Evolutionary conservation across 108 stramenopile genomes (phyloP), one percentile per base, ranked within the genome.

Genomic region (Parmales sp.): DNA sequence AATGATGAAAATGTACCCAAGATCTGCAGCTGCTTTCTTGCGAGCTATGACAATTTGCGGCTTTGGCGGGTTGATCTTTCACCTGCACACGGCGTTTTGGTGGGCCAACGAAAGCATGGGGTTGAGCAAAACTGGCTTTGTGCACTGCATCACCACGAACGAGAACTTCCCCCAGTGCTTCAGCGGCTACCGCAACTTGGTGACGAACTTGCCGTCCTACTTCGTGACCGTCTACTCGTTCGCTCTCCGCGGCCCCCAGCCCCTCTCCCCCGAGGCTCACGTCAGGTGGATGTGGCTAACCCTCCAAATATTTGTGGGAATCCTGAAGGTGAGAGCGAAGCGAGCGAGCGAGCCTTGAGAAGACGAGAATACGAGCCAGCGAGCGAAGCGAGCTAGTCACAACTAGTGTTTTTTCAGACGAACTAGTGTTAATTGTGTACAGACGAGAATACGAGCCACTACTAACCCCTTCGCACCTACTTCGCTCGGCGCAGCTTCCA

Each of bases 41-140:
- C 54, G 54, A 3, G 54, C 54, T 34, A 60, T 60, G 54, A 13
- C 26, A 3, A 60, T 60, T 34, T 60, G 29, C 31, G 54, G 54
- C 54, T 60, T 60, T 34, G 54, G 54, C 8, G 3, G 28, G 31
- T 34, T 60, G 31, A 28, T 60, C 54, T 60, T 60, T 34, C 54
- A 19, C 29, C 13, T 34, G 31, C 54, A 60, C 54, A 60, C 54
- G 3, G 13, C 36, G 29, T 26, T 29, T 16, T 60, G 54, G 54
- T 60, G 54, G 54, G 26, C 23, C 46, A 48, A 43, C 41, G 41
- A 43, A 13, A 13, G 41, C 41, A 13, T 11, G 41, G 41, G 41
- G 11, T 8, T 11, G 41, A 13, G 41, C 41, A 43, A 11, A 13
- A 11, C 11, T 43, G 41, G 8, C 11, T 43, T 43, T 43, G 41